Conservation (phyloP, 495 filamentous ascomycete genomes). For the Achaetomiella virescens region DNA sequence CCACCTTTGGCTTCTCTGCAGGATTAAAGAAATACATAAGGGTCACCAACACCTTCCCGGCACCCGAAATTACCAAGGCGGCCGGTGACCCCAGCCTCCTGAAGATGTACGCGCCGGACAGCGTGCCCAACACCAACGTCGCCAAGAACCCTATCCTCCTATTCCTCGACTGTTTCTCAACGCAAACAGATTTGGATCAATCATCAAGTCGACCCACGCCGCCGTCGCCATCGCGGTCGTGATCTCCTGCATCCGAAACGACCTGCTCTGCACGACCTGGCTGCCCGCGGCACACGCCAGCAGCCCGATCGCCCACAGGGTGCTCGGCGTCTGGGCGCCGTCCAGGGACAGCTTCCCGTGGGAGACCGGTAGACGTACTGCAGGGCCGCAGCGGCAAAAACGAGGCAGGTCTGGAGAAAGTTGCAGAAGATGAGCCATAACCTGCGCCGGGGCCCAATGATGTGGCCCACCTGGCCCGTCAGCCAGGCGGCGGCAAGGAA, state of each 20-base stretch:
- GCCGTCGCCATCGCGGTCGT: slow-evolving; percentile 64
- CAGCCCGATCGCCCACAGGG: slow-evolving; percentile 42
- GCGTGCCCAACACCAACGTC: slow-evolving; percentile 45
- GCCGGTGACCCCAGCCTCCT: slow-evolving; percentile 35
- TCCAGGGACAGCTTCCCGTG: slow-evolving; percentile 16
- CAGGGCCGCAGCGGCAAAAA: slow-evolving; percentile 45
- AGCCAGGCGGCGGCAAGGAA: slow-evolving; percentile 50
- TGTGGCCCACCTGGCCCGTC: slow-evolving; percentile 51
- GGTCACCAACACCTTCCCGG: slow-evolving; percentile 41
- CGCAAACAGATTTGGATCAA: slow-evolving; percentile 44
- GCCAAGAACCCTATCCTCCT: slow-evolving; percentile 47
- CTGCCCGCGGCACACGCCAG: slow-evolving; percentile 52
- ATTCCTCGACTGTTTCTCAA: slow-evolving; percentile 46
- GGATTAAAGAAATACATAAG: slow-evolving; percentile 40
- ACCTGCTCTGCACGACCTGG: slow-evolving; percentile 53
- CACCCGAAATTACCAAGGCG: slow-evolving; percentile 37
- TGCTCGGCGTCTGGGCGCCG: slow-evolving; percentile 21
- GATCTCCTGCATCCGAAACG: slow-evolving; percentile 54
- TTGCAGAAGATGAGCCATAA: slow-evolving; percentile 49
- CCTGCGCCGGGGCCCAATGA: slow-evolving; percentile 44
- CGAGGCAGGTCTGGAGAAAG: slow-evolving; percentile 48
- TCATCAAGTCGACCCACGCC: slow-evolving; percentile 55
- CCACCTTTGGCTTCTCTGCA: slow-evolving; percentile 29
- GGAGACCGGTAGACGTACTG: slow-evolving; percentile 34
- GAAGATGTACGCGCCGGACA: slow-evolving; percentile 48